A percentile compares a stretch with the other conserved stretches of the same genome.
These are phyloP conservation scores for Cercospora sp. DNA, from an alignment of 2,329 filamentous ascomycete genomes.

Conservation along the genomic window DNA sequence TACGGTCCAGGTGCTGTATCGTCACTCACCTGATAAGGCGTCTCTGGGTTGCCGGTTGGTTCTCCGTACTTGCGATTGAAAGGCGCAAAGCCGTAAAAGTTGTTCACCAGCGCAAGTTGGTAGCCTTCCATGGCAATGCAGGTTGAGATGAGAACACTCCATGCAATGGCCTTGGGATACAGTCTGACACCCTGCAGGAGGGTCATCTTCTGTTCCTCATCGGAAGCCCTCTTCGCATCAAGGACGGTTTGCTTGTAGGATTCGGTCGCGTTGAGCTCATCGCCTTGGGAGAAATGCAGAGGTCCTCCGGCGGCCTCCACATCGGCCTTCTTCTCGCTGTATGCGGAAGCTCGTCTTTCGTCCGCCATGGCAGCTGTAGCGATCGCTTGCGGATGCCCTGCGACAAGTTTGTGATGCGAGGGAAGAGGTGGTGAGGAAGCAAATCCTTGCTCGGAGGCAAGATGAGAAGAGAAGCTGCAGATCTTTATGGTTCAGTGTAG, in stretches of 20 bases:
- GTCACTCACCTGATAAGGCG: conserved; percentile 27
- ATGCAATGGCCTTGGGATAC: conserved; percentile 83
- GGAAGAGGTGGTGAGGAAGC: neutral
- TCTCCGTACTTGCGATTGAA: conserved; percentile 50
- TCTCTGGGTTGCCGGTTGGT: conserved; percentile 38
- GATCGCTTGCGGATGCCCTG: neutral
- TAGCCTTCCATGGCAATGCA: conserved; percentile 92
- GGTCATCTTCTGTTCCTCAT: conserved; percentile 53
- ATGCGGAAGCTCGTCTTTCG: neutral
- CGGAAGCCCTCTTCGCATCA: conserved; percentile 48
- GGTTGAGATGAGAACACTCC: conserved; percentile 84
- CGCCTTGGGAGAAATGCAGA: conserved; percentile 31
- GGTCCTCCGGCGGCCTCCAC: conserved; percentile 17
- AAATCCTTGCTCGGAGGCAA: neutral
- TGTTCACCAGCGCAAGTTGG: conserved; percentile 77
- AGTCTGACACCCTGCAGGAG: conserved; percentile 73
- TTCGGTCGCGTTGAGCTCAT: conserved; percentile 35
- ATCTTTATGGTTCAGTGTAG: conserved; percentile 11
- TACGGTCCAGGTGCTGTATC: neutral
- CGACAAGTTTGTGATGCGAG: neutral
- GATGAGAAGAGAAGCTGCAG: neutral
- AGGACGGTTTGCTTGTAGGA: conserved; percentile 37
- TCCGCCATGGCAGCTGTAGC: conserved; percentile 7
- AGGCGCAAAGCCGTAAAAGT: conserved; percentile 63
- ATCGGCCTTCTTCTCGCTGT: conserved; percentile 5